Evolutionary conservation across 257 asterid species (phyloP), one percentile per base, ranked within the genome.

Genomic region (Solanum appendiculatum): DNA sequence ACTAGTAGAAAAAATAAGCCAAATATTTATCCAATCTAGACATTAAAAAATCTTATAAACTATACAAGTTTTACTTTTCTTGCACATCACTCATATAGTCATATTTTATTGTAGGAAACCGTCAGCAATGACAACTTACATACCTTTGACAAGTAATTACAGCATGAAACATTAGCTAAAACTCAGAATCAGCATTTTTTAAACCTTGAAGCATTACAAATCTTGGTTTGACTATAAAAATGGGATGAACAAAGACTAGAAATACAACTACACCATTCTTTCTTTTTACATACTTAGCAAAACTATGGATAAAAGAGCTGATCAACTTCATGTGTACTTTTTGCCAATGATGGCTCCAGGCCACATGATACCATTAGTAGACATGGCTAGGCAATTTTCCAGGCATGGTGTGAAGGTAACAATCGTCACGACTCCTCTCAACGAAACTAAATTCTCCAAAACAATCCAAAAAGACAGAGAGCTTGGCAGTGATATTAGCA

Each of bases 301-400:
- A 48, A 42, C 39, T 21, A 78, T 78, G 84, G 27, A 25, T 27
- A 44, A 78, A 42, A 15, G 16, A 44, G 15, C 27, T 1, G 64
- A 78, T 44, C 64, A 78, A 44, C 82, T 85, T 33, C 87, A 85
- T 69, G 48, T 69, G 4, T 42, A 64, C 74, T 86, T 86, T 74
- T 25, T 86, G 44, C 85, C 88, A 29, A 5, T 44, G 72, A 44
- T 86, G 84, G 44, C 84, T 44, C 84, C 73, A 86, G 88, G 83
- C 40, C 88, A 86, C 27, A 72, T 73, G 70, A 70, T 86, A 29
- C 88, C 88, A 36, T 48, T 34, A 63, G 56, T 86, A 12, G 88
- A 86, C 84, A 12, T 54, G 33, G 88, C 88, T 25, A 86, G 84
- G 56, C 72, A 69, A 73, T 70, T 73, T 37, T 23, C 88, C 1